Evolutionary conservation across 768 basidiomycete genomes (phyloP), one percentile per base, ranked within the genome.

Genomic region (Mycena leptocephala): DNA sequence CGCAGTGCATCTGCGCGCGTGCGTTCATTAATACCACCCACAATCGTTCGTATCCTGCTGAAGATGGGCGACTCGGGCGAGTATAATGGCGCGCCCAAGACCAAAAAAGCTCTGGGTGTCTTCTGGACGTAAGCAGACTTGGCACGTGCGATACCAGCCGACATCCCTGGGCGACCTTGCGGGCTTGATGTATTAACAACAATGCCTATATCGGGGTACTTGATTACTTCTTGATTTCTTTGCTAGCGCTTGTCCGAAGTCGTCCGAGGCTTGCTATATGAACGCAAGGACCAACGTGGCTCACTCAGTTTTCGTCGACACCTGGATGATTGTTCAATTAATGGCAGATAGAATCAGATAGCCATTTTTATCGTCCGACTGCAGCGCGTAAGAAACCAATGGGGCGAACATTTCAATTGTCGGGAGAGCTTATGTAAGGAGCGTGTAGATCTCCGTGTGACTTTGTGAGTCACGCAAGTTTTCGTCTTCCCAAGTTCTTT

Each of bases 21-120:
- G 71, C 71, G 63, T 72, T 72, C 63, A 72, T 72, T 72, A 59
- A 72, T 66, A 22, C 53, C 53, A 58, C 43, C 53, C 48, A 18
- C 35, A 48, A 37, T 14, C 8, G 58, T 70, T 41, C 22, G 20
- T 16, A 18, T 18, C 22, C 37, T 22, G 53, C 18, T 43, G 48
- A 35, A 26, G 26, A 41, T 33, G 35, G 41, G 20, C 70, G 5
- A 63, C 53, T 64, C n/a, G n/a, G n/a, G n/a, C n/a, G n/a, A n/a
- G 39, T 32, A 28, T 8, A 37, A 70, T 51, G n/a, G 14, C 35
- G 41, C 24, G 63, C 55, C 37, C 46, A 33, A n/a, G 22, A n/a
- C 22, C 33, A 24, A 51, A 70, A 59, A 35, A 56, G 43, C 48
- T 16, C 22, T 18, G 33, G 46, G 18, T 13, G 1, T 8, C 18